phyloP scores from a whole-genome alignment of 2,329 filamentous ascomycete species.

The Neocucurbitaria cava region DNA sequence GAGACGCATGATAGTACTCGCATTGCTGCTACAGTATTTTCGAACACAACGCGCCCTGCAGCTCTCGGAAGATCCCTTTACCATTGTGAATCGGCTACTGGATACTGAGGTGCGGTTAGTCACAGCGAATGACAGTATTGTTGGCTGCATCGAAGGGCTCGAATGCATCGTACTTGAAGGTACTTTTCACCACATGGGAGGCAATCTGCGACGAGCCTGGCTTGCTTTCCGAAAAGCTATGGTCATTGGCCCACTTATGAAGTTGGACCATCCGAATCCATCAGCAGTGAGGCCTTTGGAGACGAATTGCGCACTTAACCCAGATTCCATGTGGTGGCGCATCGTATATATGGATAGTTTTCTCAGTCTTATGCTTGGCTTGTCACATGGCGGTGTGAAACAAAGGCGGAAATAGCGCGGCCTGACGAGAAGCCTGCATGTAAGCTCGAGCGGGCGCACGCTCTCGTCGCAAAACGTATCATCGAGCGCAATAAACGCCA shows the following conservation, averaged over 20 bases:
- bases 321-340: slow-evolving; percentile 50
- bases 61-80: slow-evolving; percentile 30
- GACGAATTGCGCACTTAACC: slow-evolving; percentile 10
- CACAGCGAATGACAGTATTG: slow-evolving; percentile 48
- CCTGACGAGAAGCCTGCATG: slow-evolving; percentile 3
- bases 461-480: slow-evolving; percentile 46
- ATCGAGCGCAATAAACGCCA: slow-evolving; percentile 48
- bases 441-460: slow-evolving; percentile 41
- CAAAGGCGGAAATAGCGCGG: slow-evolving; percentile 20
- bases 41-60: slow-evolving; percentile 2
- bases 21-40: slow-evolving; percentile 34
- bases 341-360: slow-evolving; percentile 49
- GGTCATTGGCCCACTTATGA: slow-evolving; percentile 52
- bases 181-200: slow-evolving; percentile 47
- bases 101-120: slow-evolving; percentile 36
- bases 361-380: slow-evolving; percentile 51
- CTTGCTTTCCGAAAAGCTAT: slow-evolving; percentile 49
- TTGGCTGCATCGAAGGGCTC: slow-evolving; percentile 49
- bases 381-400: slow-evolving; percentile 45
- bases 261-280: slow-evolving; percentile 39
- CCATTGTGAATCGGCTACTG: slow-evolving; percentile 36
- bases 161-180: slow-evolving; percentile 53
- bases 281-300: slow-evolving; percentile 10
- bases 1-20: slow-evolving; percentile 42
- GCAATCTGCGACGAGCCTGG: slow-evolving; percentile 53